phyloP scores from a whole-genome alignment of 768 basidiomycete species.

The Crepidotus variabilis region DNA sequence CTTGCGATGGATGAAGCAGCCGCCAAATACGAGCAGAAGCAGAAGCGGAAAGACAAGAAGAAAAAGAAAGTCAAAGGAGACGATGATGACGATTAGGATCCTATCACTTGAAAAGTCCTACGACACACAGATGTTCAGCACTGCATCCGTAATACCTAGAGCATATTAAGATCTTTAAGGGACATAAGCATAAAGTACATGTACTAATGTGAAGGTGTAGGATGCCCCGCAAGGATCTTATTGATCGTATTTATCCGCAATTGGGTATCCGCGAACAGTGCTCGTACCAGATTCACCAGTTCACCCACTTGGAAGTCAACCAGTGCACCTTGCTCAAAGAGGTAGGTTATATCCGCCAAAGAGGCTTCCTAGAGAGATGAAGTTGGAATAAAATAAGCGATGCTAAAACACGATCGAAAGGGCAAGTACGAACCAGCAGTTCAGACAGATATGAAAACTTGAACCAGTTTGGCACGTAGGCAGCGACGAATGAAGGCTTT shows the following conservation, averaged over 20 bases:
- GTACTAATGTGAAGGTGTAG: conserved; percentile 23
- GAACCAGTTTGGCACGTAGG: conserved; percentile 90
- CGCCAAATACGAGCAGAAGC: conserved; percentile 62
- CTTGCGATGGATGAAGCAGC: conserved; percentile 73
- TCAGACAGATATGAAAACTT: conserved; percentile 95
- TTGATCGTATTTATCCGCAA: conserved; percentile 79
- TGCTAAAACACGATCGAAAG: neutral
- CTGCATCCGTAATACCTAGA: no score
- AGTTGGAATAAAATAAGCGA: neutral
- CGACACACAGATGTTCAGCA: no score
- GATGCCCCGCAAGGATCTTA: conserved; percentile 64
- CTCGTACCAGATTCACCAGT: conserved; percentile 73
- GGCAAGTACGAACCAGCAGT: conserved; percentile 62
- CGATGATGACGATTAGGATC: conserved; percentile 34
- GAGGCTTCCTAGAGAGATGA: conserved; percentile 71
- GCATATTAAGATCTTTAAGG: neutral
- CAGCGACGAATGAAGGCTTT: conserved; percentile 72
- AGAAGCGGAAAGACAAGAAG: conserved; percentile 75
- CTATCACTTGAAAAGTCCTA: conserved; percentile 29
- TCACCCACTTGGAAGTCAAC: conserved; percentile 89
- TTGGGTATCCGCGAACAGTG: conserved; percentile 85
- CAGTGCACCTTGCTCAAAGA: conserved; percentile 87
- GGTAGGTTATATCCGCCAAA: conserved; percentile 86
- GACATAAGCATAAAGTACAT: conserved; percentile 1
- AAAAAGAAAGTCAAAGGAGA: conserved; percentile 37